Base-by-base conservation (phyloP, 208 protist genomes). In the Leptomonas seymouri region DNA sequence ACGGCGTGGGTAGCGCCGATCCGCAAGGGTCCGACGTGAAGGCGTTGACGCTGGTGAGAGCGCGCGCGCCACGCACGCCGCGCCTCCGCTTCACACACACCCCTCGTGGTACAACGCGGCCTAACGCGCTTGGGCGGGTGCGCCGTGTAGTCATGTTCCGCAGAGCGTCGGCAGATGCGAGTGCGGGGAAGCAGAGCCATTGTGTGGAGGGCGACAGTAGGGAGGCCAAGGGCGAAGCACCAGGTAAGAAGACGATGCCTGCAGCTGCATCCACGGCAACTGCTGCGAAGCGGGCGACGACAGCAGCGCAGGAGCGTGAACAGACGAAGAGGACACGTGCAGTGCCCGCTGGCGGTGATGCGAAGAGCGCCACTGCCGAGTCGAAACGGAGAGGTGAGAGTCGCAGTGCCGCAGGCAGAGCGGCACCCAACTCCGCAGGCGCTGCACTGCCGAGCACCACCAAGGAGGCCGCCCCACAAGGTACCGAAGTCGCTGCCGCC, bases 11-110 rank as follows among this genome's bases (percentile, higher is more conserved):
- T 8, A 5, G 44, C 44, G 11, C 11, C 3, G 12, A 16, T n/a
- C 44, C 18, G 12, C 44, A 4, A n/a, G 18, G 44, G 25, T 23
- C 54, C 3, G 54, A 2, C 16, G 3, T 50, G 15, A 31, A 34
- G 39, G 23, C 28, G 15, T 23, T 16, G 16, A 28, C 57, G 25
- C 57, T 39, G 1, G 31, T 34, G 15, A 27, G 18, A 20, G 25
- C 42, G 28, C 46, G 50, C 0, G 42, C 50, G 31, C 16, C 21
- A 34, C 62, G 59, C 16, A 78, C 65, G 6, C 72, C 65, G 34
- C 58, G 50, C 18, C 23, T 61, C 42, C 59, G 64, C 58, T 65
- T 78, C 56, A 55, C 51, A 3, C 50, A 54, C 30, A 41, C 59
- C n/a, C 65, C 64, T 9, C 65, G 65, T 25, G 65, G 45, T 34